Conservation (phyloP, 2,329 filamentous ascomycete genomes). For the Colletotrichum chlorophyti region DNA sequence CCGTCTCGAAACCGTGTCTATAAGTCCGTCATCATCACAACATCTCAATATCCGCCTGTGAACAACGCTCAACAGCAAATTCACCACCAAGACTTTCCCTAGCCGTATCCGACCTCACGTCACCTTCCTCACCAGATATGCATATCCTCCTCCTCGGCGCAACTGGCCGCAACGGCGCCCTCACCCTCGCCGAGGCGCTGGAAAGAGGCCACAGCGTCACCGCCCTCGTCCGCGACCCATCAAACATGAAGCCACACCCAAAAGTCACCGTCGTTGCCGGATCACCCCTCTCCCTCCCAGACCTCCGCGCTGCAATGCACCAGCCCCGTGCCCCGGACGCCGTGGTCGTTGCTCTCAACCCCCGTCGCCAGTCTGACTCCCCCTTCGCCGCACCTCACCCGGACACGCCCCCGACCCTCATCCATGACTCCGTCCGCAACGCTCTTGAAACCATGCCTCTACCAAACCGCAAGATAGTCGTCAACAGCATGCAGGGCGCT, state of each 20-base stretch:
- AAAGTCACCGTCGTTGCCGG: slow-evolving; percentile 48
- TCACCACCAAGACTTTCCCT: no score
- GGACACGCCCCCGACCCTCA: slow-evolving; percentile 48
- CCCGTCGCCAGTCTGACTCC: slow-evolving; percentile 50
- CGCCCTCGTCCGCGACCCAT: slow-evolving; percentile 50
- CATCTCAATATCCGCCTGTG: no score
- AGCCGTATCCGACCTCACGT: neutral
- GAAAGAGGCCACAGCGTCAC: slow-evolving; percentile 48
- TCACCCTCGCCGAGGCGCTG: slow-evolving; percentile 49
- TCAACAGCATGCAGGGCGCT: slow-evolving; percentile 58
- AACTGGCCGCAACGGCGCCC: slow-evolving; percentile 52
- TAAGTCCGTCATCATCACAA: no score
- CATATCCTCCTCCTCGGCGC: slow-evolving; percentile 55
- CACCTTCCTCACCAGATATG: slow-evolving; percentile 38
- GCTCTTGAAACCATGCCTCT: slow-evolving; percentile 44
- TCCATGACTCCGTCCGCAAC: slow-evolving; percentile 50
- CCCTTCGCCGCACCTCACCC: slow-evolving; percentile 50
- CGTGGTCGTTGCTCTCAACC: slow-evolving; percentile 56
- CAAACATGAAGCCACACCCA: slow-evolving; percentile 36
- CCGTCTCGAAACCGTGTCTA: no score
- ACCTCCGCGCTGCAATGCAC: slow-evolving; percentile 45
- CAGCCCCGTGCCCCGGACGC: slow-evolving; percentile 37
- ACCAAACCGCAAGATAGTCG: slow-evolving; percentile 46
- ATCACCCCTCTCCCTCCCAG: slow-evolving; percentile 40
- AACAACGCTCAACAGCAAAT: no score